These are phyloP conservation scores for Cyberlindnera maclurae DNA, from an alignment of 805 yeast species.

Conservation along the genomic window DNA sequence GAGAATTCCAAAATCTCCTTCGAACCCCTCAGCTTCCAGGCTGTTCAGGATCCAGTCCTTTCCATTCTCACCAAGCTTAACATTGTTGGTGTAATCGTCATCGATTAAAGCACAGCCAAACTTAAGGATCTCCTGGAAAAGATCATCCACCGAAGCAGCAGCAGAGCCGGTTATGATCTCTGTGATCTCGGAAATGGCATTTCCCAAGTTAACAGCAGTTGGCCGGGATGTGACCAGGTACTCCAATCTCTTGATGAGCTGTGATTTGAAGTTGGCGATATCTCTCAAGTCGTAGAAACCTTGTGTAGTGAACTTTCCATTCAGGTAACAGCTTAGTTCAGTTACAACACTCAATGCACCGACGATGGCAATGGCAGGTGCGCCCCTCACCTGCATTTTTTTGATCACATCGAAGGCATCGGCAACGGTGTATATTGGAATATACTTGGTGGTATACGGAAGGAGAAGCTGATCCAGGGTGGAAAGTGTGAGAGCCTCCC, in stretches of 20 bases:
- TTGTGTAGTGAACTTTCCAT: slow-evolving; percentile 22
- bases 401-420: slow-evolving; percentile 82
- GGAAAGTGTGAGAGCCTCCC: slow-evolving; percentile 36
- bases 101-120: slow-evolving; percentile 54
- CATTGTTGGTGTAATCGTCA: slow-evolving; percentile 75
- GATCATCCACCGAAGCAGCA: slow-evolving; percentile 18
- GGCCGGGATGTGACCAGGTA: slow-evolving; percentile 76
- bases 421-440: slow-evolving; percentile 52
- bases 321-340: slow-evolving; percentile 41
- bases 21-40: slow-evolving; percentile 39
- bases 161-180: slow-evolving; percentile 25
- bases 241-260: slow-evolving; percentile 45
- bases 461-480: slow-evolving; percentile 77
- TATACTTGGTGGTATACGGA: slow-evolving; percentile 72
- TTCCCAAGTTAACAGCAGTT: slow-evolving; percentile 88
- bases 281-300: slow-evolving; percentile 27
- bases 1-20: slow-evolving; percentile 69
- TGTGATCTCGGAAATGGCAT: slow-evolving; percentile 45
- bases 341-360: slow-evolving; percentile 79
- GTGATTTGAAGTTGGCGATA: slow-evolving; percentile 29
- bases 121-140: slow-evolving; percentile 29
- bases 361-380: slow-evolving; percentile 96
- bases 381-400: slow-evolving; percentile 93
- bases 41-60: slow-evolving; percentile 51
- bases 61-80: slow-evolving; percentile 75